A percentile compares a stretch with the other conserved stretches of the same genome.
phyloP scores from a whole-genome alignment of 2,329 filamentous ascomycete genomes.

The Emericellopsis atlantica region DNA sequence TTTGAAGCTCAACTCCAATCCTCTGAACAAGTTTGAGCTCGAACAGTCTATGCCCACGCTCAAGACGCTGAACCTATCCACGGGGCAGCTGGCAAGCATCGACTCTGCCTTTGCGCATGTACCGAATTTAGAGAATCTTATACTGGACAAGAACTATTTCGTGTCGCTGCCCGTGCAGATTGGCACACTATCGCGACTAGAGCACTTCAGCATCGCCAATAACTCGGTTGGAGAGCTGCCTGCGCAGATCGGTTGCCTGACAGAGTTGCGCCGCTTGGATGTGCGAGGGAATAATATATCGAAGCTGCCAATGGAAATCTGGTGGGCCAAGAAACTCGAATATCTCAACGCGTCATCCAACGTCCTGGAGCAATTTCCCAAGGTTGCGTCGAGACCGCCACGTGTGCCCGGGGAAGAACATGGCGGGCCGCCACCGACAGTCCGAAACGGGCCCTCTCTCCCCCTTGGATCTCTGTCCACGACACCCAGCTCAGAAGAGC shows the following conservation, averaged over 20 bases:
- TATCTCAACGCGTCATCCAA: slow-evolving; percentile 94
- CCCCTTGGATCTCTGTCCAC: slow-evolving; percentile 32
- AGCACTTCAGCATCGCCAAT: slow-evolving; percentile 87
- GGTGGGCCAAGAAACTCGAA: slow-evolving; percentile 85
- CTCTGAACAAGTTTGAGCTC: slow-evolving; percentile 87
- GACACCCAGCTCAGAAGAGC: slow-evolving; percentile 67
- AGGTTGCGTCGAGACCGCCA: slow-evolving; percentile 60
- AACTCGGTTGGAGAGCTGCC: slow-evolving; percentile 80
- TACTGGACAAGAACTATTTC: slow-evolving; percentile 92
- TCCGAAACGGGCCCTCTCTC: slow-evolving; percentile 26
- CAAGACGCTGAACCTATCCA: slow-evolving; percentile 78
- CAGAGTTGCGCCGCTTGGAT: slow-evolving; percentile 75
- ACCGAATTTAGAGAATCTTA: slow-evolving; percentile 73
- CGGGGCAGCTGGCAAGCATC: slow-evolving; percentile 80
- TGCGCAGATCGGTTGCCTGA: slow-evolving; percentile 74
- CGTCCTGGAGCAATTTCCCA: slow-evolving; percentile 80
- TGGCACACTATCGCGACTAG: slow-evolving; percentile 68
- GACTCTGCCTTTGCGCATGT: slow-evolving; percentile 83
- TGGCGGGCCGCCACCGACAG: slow-evolving; percentile 15
- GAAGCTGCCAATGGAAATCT: slow-evolving; percentile 82
- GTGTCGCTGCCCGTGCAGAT: slow-evolving; percentile 79
- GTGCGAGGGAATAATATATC: slow-evolving; percentile 88
- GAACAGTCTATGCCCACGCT: slow-evolving; percentile 65
- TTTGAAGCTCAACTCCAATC: slow-evolving; percentile 86
- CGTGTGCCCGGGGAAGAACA: slow-evolving; percentile 42